These are phyloP conservation scores for Quercus dentata DNA, from an alignment of 306 rosid genomes.

Conservation along the genomic window DNA sequence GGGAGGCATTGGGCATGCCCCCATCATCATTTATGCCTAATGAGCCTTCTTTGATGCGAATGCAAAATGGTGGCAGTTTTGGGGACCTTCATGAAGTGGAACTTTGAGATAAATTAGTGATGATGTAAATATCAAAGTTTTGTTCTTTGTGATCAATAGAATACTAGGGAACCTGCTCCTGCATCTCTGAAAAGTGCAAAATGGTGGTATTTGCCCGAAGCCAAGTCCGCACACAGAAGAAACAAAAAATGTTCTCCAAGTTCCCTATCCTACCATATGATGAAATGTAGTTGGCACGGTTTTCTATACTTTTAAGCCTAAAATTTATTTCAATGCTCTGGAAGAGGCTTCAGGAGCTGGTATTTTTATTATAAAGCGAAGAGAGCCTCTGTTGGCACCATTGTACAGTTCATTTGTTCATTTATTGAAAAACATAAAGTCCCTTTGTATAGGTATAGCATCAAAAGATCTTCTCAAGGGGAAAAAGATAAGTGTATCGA, in stretches of 20 bases:
- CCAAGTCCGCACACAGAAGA: slow-evolving; percentile 29
- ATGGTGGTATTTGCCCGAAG: slow-evolving; percentile 32
- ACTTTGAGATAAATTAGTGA: slow-evolving; percentile 52
- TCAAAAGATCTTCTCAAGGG: slow-evolving; percentile 30
- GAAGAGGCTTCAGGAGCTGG: slow-evolving; percentile 41
- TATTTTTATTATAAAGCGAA: slow-evolving; percentile 24
- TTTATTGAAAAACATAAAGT: slow-evolving; percentile 41
- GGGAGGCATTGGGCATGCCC: slow-evolving; percentile 51
- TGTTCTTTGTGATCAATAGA: slow-evolving; percentile 49
- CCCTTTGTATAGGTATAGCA: slow-evolving; percentile 11
- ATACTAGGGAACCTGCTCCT: slow-evolving; percentile 49
- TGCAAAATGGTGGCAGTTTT: slow-evolving; percentile 45
- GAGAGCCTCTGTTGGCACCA: slow-evolving; percentile 37
- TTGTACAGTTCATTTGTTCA: slow-evolving; percentile 67
- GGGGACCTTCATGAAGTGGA: slow-evolving; percentile 89
- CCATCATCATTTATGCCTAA: slow-evolving; percentile 42
- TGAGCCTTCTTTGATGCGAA: slow-evolving; percentile 33
- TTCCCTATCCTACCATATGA: slow-evolving; percentile 16
- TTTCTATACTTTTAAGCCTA: slow-evolving; percentile 27
- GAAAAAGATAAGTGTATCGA: slow-evolving; percentile 32
- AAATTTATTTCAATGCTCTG: slow-evolving; percentile 28
- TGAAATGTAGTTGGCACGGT: slow-evolving; percentile 26
- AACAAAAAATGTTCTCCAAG: slow-evolving; percentile 20
- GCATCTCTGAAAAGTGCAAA: slow-evolving; percentile 34
- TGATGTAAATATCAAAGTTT: slow-evolving; percentile 78